Percentiles rank a stretch among this genome's conserved stretches.
phyloP scores from a whole-genome alignment of 768 basidiomycete genomes.

The Sistotremastrum niveocremeum region DNA sequence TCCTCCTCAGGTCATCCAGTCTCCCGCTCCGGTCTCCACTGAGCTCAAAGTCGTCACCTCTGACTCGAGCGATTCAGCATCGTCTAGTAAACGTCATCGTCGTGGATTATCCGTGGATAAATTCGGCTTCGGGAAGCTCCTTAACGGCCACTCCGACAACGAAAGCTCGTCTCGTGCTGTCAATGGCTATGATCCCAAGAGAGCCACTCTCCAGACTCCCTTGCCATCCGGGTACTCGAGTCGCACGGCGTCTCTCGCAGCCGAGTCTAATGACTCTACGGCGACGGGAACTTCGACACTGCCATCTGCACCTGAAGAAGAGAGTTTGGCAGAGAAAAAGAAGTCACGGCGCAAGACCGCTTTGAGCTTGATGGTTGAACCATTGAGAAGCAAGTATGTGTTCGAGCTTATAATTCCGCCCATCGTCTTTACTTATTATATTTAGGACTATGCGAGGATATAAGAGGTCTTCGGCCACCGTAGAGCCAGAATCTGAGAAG shows the following conservation, averaged over 20 bases:
- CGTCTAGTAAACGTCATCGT: slow-evolving; percentile 32
- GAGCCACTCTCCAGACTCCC: no score
- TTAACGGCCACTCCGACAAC: slow-evolving; percentile 27
- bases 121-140: slow-evolving; percentile 66
- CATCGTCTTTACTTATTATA: background rate
- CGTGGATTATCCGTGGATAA: slow-evolving; percentile 70
- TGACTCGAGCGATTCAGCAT: background rate
- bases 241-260: no score
- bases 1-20: background rate
- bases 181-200: no score
- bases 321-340: slow-evolving; percentile 15
- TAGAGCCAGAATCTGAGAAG: no score
- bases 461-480: no score
- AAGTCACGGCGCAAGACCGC: slow-evolving; percentile 60
- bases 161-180: no score
- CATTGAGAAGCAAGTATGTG: slow-evolving; percentile 33
- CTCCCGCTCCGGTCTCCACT: background rate
- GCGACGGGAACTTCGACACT: no score
- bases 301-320: slow-evolving; percentile 24
- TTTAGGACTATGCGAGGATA: background rate
- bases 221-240: no score
- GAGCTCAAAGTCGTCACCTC: background rate
- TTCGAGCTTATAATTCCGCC: background rate
- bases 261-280: no score
- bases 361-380: slow-evolving; percentile 77